These are phyloP conservation scores for Leucocoprinus sp. DNA, from an alignment of 768 basidiomycete species.

Conservation along the genomic window DNA sequence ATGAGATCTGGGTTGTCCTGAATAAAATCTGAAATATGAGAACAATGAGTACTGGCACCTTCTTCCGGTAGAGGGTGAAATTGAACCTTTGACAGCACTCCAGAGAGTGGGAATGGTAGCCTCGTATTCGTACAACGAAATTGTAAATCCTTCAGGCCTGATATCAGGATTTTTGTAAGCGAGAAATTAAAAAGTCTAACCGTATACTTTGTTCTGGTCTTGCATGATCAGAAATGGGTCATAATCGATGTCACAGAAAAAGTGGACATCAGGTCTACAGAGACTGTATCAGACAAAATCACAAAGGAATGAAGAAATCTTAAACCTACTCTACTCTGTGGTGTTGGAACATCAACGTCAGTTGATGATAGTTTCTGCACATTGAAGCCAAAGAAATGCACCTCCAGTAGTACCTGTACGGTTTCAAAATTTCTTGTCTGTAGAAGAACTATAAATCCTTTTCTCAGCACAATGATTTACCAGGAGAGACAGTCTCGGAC, in stretches of 20 bases:
- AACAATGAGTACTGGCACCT: neutral
- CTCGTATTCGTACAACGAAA: slow-evolving; percentile 76
- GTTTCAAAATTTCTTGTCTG: slow-evolving; percentile 69
- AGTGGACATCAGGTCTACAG: slow-evolving; percentile 71
- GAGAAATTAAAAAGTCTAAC: slow-evolving; percentile 25
- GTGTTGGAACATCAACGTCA: slow-evolving; percentile 1
- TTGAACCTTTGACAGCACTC: slow-evolving; percentile 61
- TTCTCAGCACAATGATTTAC: neutral
- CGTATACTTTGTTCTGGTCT: slow-evolving; percentile 78
- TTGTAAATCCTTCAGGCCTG: slow-evolving; percentile 57
- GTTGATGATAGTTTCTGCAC: neutral
- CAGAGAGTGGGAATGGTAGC: slow-evolving; percentile 85
- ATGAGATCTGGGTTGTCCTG: slow-evolving; percentile 51
- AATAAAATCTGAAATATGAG: slow-evolving; percentile 57
- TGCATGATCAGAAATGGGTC: slow-evolving; percentile 89
- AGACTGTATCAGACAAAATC: slow-evolving; percentile 2
- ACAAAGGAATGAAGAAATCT: neutral
- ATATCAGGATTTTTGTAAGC: neutral
- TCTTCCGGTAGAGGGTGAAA: slow-evolving; percentile 8
- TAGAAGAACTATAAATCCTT: slow-evolving; percentile 63
- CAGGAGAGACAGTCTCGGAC: slow-evolving; percentile 18
- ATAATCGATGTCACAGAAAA: slow-evolving; percentile 81
- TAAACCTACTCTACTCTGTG: slow-evolving; percentile 37
- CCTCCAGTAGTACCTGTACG: slow-evolving; percentile 85
- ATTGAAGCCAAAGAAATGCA: slow-evolving; percentile 18